Evolutionary conservation across 1,284 basidiomycete genomes (phyloP).

Genomic region (Irpex lacteus): DNA sequence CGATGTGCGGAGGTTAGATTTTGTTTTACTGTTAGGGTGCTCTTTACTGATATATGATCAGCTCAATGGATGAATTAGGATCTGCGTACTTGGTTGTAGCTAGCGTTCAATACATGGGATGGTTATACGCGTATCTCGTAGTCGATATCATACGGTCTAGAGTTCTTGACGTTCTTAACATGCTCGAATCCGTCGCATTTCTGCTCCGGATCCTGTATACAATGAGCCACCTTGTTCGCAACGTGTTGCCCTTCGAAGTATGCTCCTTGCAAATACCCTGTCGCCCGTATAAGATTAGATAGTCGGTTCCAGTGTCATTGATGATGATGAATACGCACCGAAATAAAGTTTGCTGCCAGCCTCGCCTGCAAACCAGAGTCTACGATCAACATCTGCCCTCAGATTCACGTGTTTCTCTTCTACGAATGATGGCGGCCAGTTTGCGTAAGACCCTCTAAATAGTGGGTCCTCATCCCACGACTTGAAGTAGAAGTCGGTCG

Average conservation of each 20-base stretch:
- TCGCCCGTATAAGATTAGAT: neutral
- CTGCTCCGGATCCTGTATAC: slow-evolving; percentile 18
- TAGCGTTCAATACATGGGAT: neutral
- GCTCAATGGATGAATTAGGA: no score
- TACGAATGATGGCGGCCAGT: slow-evolving; percentile 62
- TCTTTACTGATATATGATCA: no score
- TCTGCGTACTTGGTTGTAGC: neutral
- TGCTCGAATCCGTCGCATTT: slow-evolving; percentile 26
- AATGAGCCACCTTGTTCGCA: slow-evolving; percentile 22
- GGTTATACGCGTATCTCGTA: neutral
- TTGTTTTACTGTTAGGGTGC: no score
- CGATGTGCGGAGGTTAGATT: no score
- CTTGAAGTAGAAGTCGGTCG: slow-evolving; percentile 53
- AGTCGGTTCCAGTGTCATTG: neutral
- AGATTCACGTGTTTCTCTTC: slow-evolving; percentile 54
- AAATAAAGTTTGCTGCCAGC: slow-evolving; percentile 58
- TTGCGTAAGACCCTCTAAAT: slow-evolving; percentile 63
- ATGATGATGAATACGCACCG: slow-evolving; percentile 33
- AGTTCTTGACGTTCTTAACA: slow-evolving; percentile 26
- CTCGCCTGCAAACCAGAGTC: slow-evolving; percentile 66
- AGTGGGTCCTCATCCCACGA: slow-evolving; percentile 57
- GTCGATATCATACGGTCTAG: slow-evolving; percentile 22
- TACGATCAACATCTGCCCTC: slow-evolving; percentile 48
- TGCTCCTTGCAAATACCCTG: slow-evolving; percentile 37
- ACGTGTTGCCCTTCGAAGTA: slow-evolving; percentile 32